These are phyloP conservation scores for Durio zibethinus DNA, from an alignment of 345 rosid species.

Conservation along the genomic window DNA sequence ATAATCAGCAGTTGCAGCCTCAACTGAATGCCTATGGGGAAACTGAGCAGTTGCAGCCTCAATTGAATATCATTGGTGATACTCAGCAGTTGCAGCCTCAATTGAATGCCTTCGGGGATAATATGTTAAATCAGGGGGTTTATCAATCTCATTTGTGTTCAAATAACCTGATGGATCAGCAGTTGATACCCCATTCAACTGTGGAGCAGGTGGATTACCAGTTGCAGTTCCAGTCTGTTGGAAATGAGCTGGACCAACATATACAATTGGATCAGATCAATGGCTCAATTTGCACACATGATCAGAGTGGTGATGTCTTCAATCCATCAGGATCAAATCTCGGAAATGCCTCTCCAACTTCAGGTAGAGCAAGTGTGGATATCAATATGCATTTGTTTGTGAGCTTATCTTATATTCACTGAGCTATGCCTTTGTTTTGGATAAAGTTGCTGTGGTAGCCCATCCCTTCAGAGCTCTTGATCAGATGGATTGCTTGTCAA, in stretches of 20 bases:
- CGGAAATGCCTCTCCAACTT: conserved; percentile 17
- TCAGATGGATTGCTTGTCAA: conserved; percentile 41
- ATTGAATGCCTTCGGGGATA: conserved; percentile 13
- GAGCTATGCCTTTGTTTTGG: conserved; percentile 30
- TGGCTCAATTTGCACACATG: conserved; percentile 40
- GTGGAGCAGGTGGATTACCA: conserved; percentile 23
- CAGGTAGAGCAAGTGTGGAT: conserved; percentile 45
- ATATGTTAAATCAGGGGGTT: conserved; percentile 28
- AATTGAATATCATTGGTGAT: conserved; percentile 12
- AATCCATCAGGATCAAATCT: conserved; percentile 23
- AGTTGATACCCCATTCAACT: conserved; percentile 15
- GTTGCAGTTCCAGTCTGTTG: conserved; percentile 28
- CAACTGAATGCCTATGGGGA: not conserved
- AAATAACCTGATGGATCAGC: conserved; percentile 3
- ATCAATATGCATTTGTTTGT: conserved; percentile 3
- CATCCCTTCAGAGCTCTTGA: conserved; percentile 45
- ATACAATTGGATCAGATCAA: conserved; percentile 29
- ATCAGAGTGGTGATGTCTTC: conserved; percentile 25
- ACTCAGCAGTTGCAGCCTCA: too few relatives aligned
- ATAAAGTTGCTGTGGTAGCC: conserved; percentile 41
- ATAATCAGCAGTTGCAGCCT: too few relatives aligned
- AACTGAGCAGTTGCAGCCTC: too few relatives aligned
- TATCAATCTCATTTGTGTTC: conserved; percentile 18
- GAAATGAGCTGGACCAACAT: conserved; percentile 31
- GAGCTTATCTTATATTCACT: conserved; percentile 12